Evolutionary conservation across 352 stramenopile genomes (phyloP), one percentile per base, ranked within the genome.

Genomic region (Ophiocytium majus): DNA sequence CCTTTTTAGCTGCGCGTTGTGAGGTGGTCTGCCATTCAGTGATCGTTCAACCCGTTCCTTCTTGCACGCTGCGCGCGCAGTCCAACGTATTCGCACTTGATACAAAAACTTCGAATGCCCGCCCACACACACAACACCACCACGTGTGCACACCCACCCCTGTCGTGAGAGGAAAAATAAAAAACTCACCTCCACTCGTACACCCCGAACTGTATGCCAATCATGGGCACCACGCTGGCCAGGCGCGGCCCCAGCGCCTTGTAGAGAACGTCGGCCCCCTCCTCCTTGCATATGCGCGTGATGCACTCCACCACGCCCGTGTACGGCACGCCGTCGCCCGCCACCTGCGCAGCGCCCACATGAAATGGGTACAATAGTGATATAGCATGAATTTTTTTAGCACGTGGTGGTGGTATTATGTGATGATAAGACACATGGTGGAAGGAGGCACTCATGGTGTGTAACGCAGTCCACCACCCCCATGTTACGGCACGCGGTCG

Each of bases 141-240:
- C n/a, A n/a, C n/a, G n/a, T n/a, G n/a, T n/a, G n/a, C n/a, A n/a
- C n/a, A n/a, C n/a, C n/a, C n/a, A n/a, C n/a, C n/a, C n/a, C n/a
- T n/a, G n/a, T n/a, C n/a, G n/a, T n/a, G n/a, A n/a, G n/a, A n/a
- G n/a, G n/a, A n/a, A n/a, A n/a, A n/a, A n/a, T n/a, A n/a, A n/a
- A n/a, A n/a, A n/a, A n/a, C n/a, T n/a, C n/a, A n/a, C n/a, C n/a
- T n/a, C n/a, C n/a, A 88, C 81, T 88, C 84, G 57, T 88, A 88
- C 33, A 88, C 83, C n/a, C 84, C 84, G 33, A 88, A 88, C 80
- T 87, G 79, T 37, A 57, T 19, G 32, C 19, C 93, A 90, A 96
- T 96, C 93, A 95, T 95, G 0, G 93, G 93, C 50, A 96, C 93
- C n/a, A 95, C 92, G 89, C 90, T 93, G 1, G 94, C 89, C 50